Percentiles rank a stretch among this genome's conserved stretches.
These are phyloP conservation scores for Lodderomyces margitis DNA, from an alignment of 1,139 yeast genomes.

Conservation along the genomic window DNA sequence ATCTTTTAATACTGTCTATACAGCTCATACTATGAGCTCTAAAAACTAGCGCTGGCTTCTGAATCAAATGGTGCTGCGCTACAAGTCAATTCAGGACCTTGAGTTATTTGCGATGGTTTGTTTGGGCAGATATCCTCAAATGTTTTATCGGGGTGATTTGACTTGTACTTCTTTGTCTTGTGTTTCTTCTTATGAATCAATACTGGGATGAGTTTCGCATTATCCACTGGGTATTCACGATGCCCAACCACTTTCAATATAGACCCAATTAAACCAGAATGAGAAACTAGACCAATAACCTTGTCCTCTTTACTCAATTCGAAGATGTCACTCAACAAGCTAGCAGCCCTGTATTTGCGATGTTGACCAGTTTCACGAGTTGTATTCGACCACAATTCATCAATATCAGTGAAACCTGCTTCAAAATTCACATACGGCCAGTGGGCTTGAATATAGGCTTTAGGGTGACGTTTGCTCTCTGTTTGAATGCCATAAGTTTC, in stretches of 20 bases:
- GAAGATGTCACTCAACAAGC: slow-evolving; percentile 33
- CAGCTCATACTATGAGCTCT: too few species aligned
- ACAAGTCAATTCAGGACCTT: slow-evolving; percentile 10
- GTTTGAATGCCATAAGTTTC: slow-evolving; percentile 42
- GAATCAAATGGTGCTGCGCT: slow-evolving; percentile 7
- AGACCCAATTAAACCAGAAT: slow-evolving; percentile 34
- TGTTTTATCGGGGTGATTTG: slow-evolving; percentile 17
- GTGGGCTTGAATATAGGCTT: slow-evolving; percentile 22
- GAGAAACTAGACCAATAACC: slow-evolving; percentile 36
- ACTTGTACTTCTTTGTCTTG: slow-evolving; percentile 10
- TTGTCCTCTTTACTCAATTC: slow-evolving; percentile 19
- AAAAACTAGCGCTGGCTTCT: background rate
- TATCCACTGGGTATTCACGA: slow-evolving; percentile 13
- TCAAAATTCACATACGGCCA: slow-evolving; percentile 30
- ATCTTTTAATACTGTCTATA: too few species aligned
- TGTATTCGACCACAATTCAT: slow-evolving; percentile 26
- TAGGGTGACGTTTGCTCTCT: slow-evolving; percentile 33
- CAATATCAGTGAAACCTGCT: slow-evolving; percentile 25
- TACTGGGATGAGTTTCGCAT: slow-evolving; percentile 17
- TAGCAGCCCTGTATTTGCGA: slow-evolving; percentile 28
- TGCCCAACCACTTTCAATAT: slow-evolving; percentile 30
- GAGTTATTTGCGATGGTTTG: slow-evolving; percentile 11
- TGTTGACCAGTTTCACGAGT: slow-evolving; percentile 15
- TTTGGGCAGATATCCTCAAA: slow-evolving; percentile 17
- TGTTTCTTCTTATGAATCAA: slow-evolving; percentile 13